These are phyloP conservation scores for Rhynchosporium secalis DNA, from an alignment of 2,329 filamentous ascomycete species.

Conservation along the genomic window DNA sequence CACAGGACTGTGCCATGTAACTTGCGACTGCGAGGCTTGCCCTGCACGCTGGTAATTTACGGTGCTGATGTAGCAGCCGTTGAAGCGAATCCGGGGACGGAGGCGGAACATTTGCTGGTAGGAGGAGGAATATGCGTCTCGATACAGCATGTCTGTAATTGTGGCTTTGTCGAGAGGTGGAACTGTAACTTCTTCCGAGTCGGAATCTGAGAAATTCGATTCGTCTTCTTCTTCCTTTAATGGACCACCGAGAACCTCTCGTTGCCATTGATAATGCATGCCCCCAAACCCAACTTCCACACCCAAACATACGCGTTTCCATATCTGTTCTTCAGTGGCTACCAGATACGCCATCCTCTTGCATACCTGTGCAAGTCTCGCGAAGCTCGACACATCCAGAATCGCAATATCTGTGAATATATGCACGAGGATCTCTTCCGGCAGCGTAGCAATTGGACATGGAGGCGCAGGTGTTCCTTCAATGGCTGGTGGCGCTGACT, in stretches of 20 bases:
- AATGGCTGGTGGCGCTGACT: conserved; percentile 64
- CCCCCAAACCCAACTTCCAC: conserved; percentile 73
- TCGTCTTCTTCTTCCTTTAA: conserved; percentile 38
- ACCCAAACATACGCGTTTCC: conserved; percentile 74
- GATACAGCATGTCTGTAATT: conserved; percentile 40
- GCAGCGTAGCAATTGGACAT: conserved; percentile 77
- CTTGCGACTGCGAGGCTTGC: conserved; percentile 65
- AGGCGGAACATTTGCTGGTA: conserved; percentile 74
- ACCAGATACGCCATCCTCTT: conserved; percentile 85
- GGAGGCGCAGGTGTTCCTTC: conserved; percentile 71
- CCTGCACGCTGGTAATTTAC: conserved; percentile 92
- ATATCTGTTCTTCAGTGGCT: conserved; percentile 79
- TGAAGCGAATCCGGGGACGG: conserved; percentile 87
- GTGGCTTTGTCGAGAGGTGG: conserved; percentile 23
- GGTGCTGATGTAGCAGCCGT: conserved; percentile 93
- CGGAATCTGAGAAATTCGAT: conserved; percentile 14
- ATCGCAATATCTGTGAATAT: conserved; percentile 73
- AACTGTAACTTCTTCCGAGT: conserved; percentile 6
- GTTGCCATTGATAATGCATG: conserved; percentile 81
- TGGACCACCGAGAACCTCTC: conserved; percentile 58
- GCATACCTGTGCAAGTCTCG: conserved; percentile 76
- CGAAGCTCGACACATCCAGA: conserved; percentile 74
- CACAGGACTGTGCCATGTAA: conserved; percentile 78
- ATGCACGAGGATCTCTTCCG: conserved; percentile 81
- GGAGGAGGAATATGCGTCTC: conserved; percentile 48